These are phyloP conservation scores for Leucoagaricus sp. DNA, from an alignment of 1,284 basidiomycete genomes.

Conservation along the genomic window DNA sequence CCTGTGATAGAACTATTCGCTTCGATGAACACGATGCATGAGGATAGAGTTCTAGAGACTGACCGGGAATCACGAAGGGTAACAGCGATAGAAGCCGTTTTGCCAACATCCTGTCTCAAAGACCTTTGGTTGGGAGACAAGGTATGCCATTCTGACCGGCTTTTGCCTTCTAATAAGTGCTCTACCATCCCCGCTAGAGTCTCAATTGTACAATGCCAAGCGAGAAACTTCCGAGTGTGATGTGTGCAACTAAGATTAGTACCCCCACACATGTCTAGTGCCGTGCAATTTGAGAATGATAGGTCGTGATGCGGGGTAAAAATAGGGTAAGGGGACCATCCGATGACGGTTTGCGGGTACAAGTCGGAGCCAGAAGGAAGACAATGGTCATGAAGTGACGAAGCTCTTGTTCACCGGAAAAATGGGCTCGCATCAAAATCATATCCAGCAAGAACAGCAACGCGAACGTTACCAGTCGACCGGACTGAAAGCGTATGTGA, in stretches of 20 bases:
- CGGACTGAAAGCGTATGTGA: neutral
- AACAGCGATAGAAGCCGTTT: neutral
- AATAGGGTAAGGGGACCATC: neutral
- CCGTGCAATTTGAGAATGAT: neutral
- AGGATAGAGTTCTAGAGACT: neutral
- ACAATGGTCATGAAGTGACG: neutral
- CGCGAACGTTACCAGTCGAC: neutral
- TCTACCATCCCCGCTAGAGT: neutral
- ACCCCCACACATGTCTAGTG: neutral
- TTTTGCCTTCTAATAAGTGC: neutral
- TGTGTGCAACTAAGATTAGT: constrained; percentile 2
- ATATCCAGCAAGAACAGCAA: neutral
- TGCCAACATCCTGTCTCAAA: neutral
- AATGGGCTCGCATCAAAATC: neutral
- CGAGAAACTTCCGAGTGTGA: constrained; percentile 1
- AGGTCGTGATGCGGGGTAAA: neutral
- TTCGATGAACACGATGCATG: neutral
- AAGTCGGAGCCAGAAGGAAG: constrained; percentile 4
- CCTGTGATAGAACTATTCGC: constrained; percentile 41
- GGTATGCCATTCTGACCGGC: neutral
- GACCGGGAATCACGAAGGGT: constrained; percentile 10
- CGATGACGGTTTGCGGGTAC: neutral
- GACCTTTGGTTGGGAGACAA: neutral
- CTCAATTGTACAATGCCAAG: neutral
- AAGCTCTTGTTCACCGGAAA: constrained; percentile 1